Evolutionary conservation across 768 basidiomycete species (phyloP).

Genomic region (Suillus plorans): DNA sequence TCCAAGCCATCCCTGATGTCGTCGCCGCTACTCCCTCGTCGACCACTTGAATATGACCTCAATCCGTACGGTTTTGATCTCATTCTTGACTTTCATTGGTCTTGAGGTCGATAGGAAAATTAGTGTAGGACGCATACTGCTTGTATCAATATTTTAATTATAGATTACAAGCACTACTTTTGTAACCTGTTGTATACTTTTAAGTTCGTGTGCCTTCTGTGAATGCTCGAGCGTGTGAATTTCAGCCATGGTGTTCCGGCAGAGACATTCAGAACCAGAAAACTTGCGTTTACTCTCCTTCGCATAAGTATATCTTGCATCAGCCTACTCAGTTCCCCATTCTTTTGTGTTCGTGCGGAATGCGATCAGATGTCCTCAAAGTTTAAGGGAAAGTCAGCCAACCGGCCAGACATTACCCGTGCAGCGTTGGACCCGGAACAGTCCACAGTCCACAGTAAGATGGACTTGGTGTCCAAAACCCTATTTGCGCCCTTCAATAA

Average conservation of each 20-base stretch:
- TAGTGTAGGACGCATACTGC: not conserved
- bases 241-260: not conserved
- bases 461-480: conserved; percentile 67
- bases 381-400: conserved; percentile 16
- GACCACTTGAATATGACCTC: conserved; percentile 52
- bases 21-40: conserved; percentile 11
- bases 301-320: not conserved
- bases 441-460: conserved; percentile 40
- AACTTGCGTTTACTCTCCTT: not conserved
- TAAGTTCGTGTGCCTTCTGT: not conserved
- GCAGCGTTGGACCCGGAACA: conserved; percentile 39
- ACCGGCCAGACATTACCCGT: conserved; percentile 39
- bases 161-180: conserved; percentile 1
- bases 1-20: conserved; percentile 11
- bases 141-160: conserved; percentile 4
- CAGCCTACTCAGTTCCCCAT: not conserved
- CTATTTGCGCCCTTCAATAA: conserved; percentile 65
- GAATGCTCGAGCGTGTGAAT: not conserved
- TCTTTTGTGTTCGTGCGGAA: conserved; percentile 14
- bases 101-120: conserved; percentile 13
- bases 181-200: not conserved
- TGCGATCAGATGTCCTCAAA: conserved; percentile 20
- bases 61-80: conserved; percentile 70
- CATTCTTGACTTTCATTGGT: conserved; percentile 76
- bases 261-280: conserved; percentile 1